A percentile compares a stretch with the other conserved stretches of the same genome.
Conservation (phyloP, 2,329 filamentous ascomycete species). For the Aurifilum marmelostoma region DNA sequence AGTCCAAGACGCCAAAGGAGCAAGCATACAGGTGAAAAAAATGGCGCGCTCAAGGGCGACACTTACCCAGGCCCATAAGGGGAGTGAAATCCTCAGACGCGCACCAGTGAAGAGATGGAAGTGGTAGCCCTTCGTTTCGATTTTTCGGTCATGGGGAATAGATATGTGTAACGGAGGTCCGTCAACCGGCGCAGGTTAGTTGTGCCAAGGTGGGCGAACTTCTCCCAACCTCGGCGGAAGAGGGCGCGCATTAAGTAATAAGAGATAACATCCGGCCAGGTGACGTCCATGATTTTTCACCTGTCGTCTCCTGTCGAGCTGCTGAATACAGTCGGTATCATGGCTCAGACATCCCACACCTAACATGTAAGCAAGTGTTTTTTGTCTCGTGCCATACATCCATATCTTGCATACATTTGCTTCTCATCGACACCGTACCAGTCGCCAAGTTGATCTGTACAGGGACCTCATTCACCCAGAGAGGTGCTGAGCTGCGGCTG, state of each 20-base stretch:
- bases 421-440: neutral
- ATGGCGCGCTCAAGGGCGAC: conserved; percentile 7
- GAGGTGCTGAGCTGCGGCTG: neutral
- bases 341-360: neutral
- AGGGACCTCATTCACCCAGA: neutral
- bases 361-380: neutral
- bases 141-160: neutral
- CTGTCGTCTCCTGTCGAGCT: too few species aligned
- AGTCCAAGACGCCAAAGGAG: neutral
- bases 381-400: neutral
- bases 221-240: too few species aligned
- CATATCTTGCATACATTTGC: neutral
- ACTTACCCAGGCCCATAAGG: neutral
- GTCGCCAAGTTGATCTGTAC: neutral
- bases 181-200: neutral
- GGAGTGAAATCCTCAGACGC: neutral
- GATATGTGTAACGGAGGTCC: neutral
- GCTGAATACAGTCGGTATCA: too few species aligned
- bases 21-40: neutral
- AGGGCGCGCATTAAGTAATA: too few species aligned
- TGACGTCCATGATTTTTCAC: neutral
- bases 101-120: neutral
- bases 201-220: neutral
- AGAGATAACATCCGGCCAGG: neutral
- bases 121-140: too few species aligned